Evolutionary conservation across 352 stramenopile species (phyloP).

Genomic region (Globisporangium abappressorium): DNA sequence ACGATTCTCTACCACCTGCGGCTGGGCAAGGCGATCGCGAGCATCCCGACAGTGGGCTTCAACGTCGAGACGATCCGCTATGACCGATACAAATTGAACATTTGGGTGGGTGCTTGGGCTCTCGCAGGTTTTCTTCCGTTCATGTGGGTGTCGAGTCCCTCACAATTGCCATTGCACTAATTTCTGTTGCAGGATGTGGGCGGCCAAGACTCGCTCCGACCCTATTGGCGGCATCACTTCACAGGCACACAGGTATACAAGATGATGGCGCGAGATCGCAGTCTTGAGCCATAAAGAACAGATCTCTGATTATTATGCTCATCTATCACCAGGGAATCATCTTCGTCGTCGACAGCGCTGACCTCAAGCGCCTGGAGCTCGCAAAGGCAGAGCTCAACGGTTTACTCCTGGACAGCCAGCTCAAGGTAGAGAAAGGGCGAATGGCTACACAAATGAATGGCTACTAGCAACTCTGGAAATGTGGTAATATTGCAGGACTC

Average conservation of each 20-base stretch:
- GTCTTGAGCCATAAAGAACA: neutral
- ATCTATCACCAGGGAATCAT: constrained; percentile 51
- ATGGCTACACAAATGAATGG: neutral
- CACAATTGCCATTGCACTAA: neutral
- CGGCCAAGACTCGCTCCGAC: constrained; percentile 70
- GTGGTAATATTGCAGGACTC: constrained; percentile 27
- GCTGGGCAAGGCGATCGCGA: constrained; percentile 72
- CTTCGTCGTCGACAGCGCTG: constrained; percentile 82
- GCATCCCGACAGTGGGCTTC: constrained; percentile 79
- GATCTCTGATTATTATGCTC: neutral
- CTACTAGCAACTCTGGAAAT: neutral
- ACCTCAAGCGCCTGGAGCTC: constrained; percentile 59
- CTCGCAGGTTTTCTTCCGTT: neutral
- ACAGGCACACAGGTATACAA: constrained; percentile 74
- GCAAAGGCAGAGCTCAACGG: constrained; percentile 70
- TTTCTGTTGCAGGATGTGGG: constrained; percentile 59
- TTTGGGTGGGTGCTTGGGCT: constrained; percentile 46
- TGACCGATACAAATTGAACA: constrained; percentile 71
- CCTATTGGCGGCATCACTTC: constrained; percentile 85
- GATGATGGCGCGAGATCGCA: neutral
- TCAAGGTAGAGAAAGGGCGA: constrained; percentile 29
- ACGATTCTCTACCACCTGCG: constrained; percentile 82
- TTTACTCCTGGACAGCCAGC: constrained; percentile 64
- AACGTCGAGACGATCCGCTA: constrained; percentile 80
- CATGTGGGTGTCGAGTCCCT: neutral